Conservation (phyloP, 2,329 filamentous ascomycete genomes). For the Botrytis paeoniae region DNA sequence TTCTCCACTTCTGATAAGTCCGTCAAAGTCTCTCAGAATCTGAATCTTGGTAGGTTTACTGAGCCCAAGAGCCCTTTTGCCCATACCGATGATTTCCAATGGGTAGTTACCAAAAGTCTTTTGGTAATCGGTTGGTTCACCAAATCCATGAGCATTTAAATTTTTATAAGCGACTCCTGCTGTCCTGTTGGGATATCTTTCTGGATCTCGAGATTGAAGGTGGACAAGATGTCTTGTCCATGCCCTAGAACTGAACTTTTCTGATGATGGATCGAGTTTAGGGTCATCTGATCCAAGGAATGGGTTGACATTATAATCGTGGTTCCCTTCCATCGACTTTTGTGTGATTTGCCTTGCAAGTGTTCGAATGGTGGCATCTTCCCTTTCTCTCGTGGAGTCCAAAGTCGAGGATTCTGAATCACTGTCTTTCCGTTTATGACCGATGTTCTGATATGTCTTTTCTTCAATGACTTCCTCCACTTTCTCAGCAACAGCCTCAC, state of each 20-base stretch:
- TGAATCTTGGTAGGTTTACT: constrained; percentile 48
- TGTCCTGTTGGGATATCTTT: constrained; percentile 40
- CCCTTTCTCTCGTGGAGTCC: constrained; percentile 1
- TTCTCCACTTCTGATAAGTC: constrained; percentile 61
- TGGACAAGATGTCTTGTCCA: constrained; percentile 60
- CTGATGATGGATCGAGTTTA: constrained; percentile 51
- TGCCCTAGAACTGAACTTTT: constrained; percentile 51
- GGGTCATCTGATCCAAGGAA: constrained; percentile 49
- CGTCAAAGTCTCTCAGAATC: constrained; percentile 63
- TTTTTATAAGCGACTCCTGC: constrained; percentile 23
- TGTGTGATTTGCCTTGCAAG: constrained; percentile 17
- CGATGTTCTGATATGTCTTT: background rate
- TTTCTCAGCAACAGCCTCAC: constrained; percentile 15
- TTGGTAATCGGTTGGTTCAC: constrained; percentile 42
- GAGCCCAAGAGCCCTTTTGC: constrained; percentile 51
- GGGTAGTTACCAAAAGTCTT: constrained; percentile 62
- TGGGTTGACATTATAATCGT: constrained; percentile 44
- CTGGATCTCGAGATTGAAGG: constrained; percentile 45
- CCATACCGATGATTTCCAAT: constrained; percentile 47
- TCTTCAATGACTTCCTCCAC: constrained; percentile 12
- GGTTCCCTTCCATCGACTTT: background rate
- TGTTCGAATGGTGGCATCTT: constrained; percentile 8
- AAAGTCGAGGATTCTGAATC: constrained; percentile 13
- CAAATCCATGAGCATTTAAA: constrained; percentile 23
- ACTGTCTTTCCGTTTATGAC: constrained; percentile 10